These are phyloP conservation scores for Metschnikowia baotianmanensis DNA, from an alignment of 805 yeast species.

Conservation along the genomic window DNA sequence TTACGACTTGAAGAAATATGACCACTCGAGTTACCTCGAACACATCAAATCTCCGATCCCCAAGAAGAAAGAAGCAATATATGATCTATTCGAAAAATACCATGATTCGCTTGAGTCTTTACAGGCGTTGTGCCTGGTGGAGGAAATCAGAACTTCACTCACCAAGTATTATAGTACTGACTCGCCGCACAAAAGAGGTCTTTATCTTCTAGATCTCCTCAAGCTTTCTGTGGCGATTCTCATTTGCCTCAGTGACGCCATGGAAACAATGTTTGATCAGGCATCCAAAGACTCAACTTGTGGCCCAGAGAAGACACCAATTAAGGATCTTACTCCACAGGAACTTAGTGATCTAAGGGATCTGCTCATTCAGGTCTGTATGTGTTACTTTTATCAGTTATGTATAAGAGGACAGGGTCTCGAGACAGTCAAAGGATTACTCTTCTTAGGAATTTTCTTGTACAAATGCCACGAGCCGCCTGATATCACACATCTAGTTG, in stretches of 20 bases:
- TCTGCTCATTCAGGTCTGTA: constrained; percentile 5
- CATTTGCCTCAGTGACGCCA: constrained; percentile 9
- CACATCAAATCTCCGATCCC: constrained; percentile 26
- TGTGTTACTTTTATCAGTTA: constrained; percentile 10
- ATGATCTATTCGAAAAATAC: constrained; percentile 4
- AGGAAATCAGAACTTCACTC: constrained; percentile 1
- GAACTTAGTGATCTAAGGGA: constrained; percentile 1
- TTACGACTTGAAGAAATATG: constrained; percentile 31
- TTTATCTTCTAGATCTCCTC: constrained; percentile 8
- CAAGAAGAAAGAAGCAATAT: constrained; percentile 13
- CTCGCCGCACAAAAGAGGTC: constrained; percentile 1
- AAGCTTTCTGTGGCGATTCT: constrained; percentile 10
- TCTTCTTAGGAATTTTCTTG: constrained; percentile 8
- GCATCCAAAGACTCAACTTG: background rate
- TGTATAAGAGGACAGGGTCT: constrained; percentile 9
- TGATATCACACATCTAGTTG: constrained; percentile 34
- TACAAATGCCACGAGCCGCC: constrained; percentile 10
- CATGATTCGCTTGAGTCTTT: constrained; percentile 3
- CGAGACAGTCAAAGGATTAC: constrained; percentile 11
- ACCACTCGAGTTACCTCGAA: constrained; percentile 18
- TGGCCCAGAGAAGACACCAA: background rate
- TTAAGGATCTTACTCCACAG: background rate
- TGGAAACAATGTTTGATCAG: constrained; percentile 2
- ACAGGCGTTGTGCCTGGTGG: constrained; percentile 4
- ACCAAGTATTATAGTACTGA: constrained; percentile 9